phyloP scores from a whole-genome alignment of 345 rosid genomes.

The Rhodamnia rubescens region DNA sequence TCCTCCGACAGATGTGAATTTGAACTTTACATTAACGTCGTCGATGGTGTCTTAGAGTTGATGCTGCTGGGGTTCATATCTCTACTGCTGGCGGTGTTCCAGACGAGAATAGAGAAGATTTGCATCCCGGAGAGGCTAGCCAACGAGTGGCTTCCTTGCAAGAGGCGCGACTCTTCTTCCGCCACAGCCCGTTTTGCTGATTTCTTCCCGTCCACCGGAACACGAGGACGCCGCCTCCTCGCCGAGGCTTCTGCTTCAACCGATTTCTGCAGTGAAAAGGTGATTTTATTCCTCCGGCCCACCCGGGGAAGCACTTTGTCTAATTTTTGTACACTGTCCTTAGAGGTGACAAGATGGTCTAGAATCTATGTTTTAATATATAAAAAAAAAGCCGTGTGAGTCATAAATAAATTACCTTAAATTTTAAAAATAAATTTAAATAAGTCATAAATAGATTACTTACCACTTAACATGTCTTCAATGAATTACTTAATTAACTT shows the following conservation, averaged over 20 bases:
- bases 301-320: too few species aligned
- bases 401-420: too few species aligned
- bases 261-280: slow-evolving; percentile 25
- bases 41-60: slow-evolving; percentile 39
- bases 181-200: slow-evolving; percentile 25
- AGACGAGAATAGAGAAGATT: slow-evolving; percentile 26
- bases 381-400: too few species aligned
- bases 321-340: too few species aligned
- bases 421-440: too few species aligned
- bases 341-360: too few species aligned
- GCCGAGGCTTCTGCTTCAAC: slow-evolving; percentile 18
- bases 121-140: slow-evolving; percentile 40
- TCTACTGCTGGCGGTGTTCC: slow-evolving; percentile 52
- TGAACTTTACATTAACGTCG: background rate
- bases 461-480: too few species aligned
- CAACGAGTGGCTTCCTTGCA: slow-evolving; percentile 49
- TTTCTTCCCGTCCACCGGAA: background rate
- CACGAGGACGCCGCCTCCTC: slow-evolving; percentile 33
- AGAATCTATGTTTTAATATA: too few species aligned
- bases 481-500: too few species aligned
- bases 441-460: too few species aligned
- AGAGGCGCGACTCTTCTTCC: background rate
- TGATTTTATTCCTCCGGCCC: background rate
- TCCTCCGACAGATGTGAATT: background rate
- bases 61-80: slow-evolving; percentile 88